phyloP scores from a whole-genome alignment of 495 filamentous ascomycete species.

The Aspergillus carlsbadensis region DNA sequence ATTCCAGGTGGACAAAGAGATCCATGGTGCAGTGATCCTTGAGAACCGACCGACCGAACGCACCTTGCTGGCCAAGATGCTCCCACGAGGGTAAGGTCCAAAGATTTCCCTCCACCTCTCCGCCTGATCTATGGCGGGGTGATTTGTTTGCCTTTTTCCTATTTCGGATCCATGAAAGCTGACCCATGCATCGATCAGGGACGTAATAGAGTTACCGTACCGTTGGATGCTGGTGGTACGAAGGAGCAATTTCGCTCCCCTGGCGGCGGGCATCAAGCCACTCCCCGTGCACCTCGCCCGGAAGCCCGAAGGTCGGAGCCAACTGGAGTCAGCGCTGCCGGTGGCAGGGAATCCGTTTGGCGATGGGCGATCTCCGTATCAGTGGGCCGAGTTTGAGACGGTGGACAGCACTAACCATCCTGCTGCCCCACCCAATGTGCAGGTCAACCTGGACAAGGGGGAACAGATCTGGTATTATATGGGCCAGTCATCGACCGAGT shows the following conservation, averaged over 20 bases:
- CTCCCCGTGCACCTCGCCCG: conserved; percentile 57
- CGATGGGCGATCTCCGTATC: conserved; percentile 54
- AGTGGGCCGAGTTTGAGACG: conserved; percentile 82
- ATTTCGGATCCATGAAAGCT: conserved; percentile 18
- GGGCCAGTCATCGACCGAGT: conserved; percentile 82
- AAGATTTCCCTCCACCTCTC: conserved; percentile 10
- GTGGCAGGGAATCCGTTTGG: conserved; percentile 58
- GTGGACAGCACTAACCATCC: conserved; percentile 41
- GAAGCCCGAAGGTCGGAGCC: conserved; percentile 46
- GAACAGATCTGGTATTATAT: conserved; percentile 90
- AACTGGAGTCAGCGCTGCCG: conserved; percentile 50
- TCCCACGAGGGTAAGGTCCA: conserved; percentile 78
- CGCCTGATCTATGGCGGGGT: conserved; percentile 28
- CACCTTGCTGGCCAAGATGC: conserved; percentile 74
- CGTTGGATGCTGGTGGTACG: conserved; percentile 55
- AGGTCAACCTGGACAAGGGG: conserved; percentile 64
- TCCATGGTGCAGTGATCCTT: conserved; percentile 85
- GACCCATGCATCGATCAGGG: conserved; percentile 27
- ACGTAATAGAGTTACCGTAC: conserved; percentile 54
- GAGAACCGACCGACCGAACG: conserved; percentile 71
- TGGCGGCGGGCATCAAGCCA: conserved; percentile 56
- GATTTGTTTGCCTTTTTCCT: conserved; percentile 19
- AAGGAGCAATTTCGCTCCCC: conserved; percentile 49
- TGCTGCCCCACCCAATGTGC: conserved; percentile 52
- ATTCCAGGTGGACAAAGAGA: conserved; percentile 83